These are phyloP conservation scores for Mucor racemosus DNA, from an alignment of 371 early-diverging fungal genomes.

Conservation along the genomic window DNA sequence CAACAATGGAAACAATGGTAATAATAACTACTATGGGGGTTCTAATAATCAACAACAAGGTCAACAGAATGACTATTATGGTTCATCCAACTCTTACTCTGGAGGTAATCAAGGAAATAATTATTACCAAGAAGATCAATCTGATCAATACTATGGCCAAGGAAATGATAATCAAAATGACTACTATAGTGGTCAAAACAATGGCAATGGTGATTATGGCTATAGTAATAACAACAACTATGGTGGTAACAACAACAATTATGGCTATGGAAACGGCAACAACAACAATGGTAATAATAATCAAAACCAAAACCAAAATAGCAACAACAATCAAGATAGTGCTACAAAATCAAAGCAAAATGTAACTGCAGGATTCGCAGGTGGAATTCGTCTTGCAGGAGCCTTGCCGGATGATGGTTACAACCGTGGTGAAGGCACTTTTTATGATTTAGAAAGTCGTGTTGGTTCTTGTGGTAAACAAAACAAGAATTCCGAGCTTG, in stretches of 20 bases:
- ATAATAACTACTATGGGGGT: neutral
- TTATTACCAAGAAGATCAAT: neutral
- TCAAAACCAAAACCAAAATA: neutral
- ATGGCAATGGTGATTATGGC: neutral
- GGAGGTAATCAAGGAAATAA: neutral
- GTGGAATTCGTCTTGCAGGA: slow-evolving; percentile 21
- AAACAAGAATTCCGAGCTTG: slow-evolving; percentile 35
- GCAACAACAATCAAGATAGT: neutral
- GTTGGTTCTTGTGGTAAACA: slow-evolving; percentile 39
- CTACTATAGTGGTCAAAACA: neutral
- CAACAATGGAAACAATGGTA: neutral
- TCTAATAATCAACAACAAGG: neutral
- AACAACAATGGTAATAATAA: neutral
- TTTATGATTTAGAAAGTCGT: slow-evolving; percentile 42
- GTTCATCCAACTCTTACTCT: neutral
- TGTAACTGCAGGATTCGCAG: neutral
- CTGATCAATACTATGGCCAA: neutral
- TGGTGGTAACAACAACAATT: neutral
- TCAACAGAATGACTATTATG: neutral
- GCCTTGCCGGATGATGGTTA: slow-evolving; percentile 20
- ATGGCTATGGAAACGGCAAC: neutral
- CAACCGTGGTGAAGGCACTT: slow-evolving; percentile 33
- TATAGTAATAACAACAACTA: neutral
- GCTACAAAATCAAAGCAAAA: neutral
- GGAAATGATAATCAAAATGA: neutral